Percentiles rank a stretch among this genome's conserved stretches.
phyloP scores from a whole-genome alignment of 805 yeast species.

The Schizosaccharomyces japonicus region DNA sequence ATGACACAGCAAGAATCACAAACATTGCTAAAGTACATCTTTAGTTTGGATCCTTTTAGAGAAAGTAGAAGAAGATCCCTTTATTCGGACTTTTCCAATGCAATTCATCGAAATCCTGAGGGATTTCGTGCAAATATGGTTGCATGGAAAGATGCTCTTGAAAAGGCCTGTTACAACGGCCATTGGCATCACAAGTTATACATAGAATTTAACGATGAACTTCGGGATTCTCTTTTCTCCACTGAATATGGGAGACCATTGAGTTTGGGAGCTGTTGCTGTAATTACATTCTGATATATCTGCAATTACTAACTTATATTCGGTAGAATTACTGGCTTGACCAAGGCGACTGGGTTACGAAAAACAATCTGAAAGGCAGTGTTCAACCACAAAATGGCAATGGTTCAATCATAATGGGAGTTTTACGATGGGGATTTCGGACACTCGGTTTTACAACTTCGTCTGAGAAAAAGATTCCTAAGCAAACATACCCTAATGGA shows the following conservation, averaged over 20 bases:
- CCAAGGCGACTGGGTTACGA: background rate
- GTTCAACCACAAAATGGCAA: background rate
- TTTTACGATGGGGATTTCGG: background rate
- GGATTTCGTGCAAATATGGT: background rate
- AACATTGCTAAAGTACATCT: too few relatives aligned
- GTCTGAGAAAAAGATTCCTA: too few relatives aligned
- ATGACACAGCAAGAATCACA: too few relatives aligned
- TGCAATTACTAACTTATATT: background rate
- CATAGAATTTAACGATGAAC: background rate
- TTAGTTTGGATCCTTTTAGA: too few relatives aligned
- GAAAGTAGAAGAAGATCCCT: background rate
- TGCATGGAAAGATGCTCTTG: background rate
- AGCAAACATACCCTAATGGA: too few relatives aligned
- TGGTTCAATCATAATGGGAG: background rate
- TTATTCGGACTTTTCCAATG: background rate
- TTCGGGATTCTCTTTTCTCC: background rate
- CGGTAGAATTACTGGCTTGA: background rate
- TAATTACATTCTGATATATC: background rate
- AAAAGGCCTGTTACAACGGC: background rate
- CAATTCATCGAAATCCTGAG: background rate
- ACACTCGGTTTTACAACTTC: background rate
- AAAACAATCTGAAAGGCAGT: background rate
- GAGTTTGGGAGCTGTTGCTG: background rate
- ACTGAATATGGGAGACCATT: background rate
- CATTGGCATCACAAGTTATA: background rate